Base-by-base conservation (phyloP, 768 basidiomycete genomes). In the Leccinum rimulosum region DNA sequence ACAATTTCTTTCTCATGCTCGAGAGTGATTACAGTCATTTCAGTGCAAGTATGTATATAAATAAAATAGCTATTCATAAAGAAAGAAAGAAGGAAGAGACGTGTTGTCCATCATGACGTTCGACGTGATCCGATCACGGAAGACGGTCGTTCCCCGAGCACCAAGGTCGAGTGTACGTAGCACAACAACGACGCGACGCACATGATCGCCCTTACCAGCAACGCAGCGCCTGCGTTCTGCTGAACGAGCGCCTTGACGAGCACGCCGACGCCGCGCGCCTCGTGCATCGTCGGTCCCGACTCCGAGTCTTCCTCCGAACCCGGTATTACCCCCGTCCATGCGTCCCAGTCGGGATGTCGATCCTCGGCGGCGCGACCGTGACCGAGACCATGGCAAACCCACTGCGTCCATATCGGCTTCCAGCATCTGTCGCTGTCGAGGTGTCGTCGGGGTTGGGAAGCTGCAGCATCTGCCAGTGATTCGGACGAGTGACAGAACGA, bases 181-280 rank as follows among this genome's bases (percentile, higher is more conserved):
- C 51, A 60, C 54, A 58, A 22, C 33, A 61, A 6, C 15, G 57
- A 38, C 5, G 47, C 61, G 5, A 52, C 1, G 7, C 40, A 56
- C 19, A 55, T 40, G 27, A 63, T 55, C 55, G 35, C 30, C 40
- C 56, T 56, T 51, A 66, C 31, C 17, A 66, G 50, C 40, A 68
- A 12, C 17, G 51, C 45, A 6, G 58, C 56, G 12, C 61, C 53
- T 2, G 53, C 52, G 11, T 59, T 54, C 45, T 64, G 66, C 48
- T 66, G 66, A 4, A 27, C 62, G 1, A 67, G 54, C 7, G 66
- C 64, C 40, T 68, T 68, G 58, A 68, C 14, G 45, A 68, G 38
- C 38, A 59, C 36, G 0, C 64, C 61, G 8, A 61, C 50, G 3
- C 66, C 66, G 22, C 8, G 62, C 17, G 60, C 66, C 49, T 66